Base-by-base conservation (phyloP, 192 early-diverging fungal species). In the Coemansia sp. region DNA sequence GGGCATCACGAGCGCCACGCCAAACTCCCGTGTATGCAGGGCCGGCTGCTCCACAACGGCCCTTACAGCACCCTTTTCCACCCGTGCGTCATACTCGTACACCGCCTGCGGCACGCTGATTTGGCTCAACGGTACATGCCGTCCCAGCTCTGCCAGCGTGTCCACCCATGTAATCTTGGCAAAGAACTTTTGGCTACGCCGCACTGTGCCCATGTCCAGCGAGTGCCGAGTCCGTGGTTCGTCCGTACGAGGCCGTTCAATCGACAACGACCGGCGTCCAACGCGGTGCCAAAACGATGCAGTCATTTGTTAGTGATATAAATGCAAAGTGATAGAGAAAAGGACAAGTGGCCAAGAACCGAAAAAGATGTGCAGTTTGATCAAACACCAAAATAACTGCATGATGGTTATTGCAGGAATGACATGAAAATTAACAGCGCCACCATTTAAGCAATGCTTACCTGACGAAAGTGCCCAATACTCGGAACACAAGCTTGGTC, bases 151-250 rank as follows among this genome's bases (percentile, higher is more conserved):
- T 12, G 85, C 75, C 41, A 96, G 82, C 50, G 72, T 89, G 58
- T 88, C 76, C 48, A 95, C 85, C 80, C 94, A 97, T 19, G 84
- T 83, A 3, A 97, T 72, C 71, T 97, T 97, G 52, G 83, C 76
- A 27, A 87, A 82, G 82, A 97, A 97, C 77, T 97, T 97, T 47
- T 92, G 92, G 52, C 95, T 98, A 77, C 62, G 37, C 31, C 38
- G 23, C 41, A 57, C 3, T 50, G 22, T 22, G 17, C 31, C 31
- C 11, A 39, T 57, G 16, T 57, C 55, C 27, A 37, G 29, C 31
- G 26, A 29, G 27, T 45, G 50, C 21, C 21, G 61, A 53, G 54
- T 66, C 45, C 61, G 61, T 10, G 22, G 56, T 41, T 50, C 29
- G 4, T 41, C 64, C 21, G 45, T 9, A 4, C 37, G 17, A 22